A percentile compares a stretch with the other conserved stretches of the same genome.
Conservation (phyloP, 108 stramenopile genomes). For the Hondaea fermentalgiana region DNA sequence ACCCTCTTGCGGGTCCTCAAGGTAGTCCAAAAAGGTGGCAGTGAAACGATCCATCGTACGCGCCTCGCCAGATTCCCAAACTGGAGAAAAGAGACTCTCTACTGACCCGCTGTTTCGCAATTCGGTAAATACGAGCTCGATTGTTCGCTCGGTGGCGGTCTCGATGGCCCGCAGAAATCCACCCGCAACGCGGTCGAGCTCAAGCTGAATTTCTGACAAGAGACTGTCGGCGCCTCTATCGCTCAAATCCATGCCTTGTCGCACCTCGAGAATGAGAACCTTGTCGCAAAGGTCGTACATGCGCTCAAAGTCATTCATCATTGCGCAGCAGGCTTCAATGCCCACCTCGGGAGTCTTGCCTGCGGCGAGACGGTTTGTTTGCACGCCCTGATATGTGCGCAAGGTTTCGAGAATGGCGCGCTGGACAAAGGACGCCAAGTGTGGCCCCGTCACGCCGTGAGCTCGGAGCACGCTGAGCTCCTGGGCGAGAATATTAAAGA, state of each 20-base stretch:
- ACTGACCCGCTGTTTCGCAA: not conserved
- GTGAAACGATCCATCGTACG: not conserved
- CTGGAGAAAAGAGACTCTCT: not conserved
- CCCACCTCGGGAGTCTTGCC: not conserved
- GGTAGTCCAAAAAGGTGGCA: not conserved
- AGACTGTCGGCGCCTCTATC: not conserved
- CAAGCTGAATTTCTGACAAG: not conserved
- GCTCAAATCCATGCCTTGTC: not conserved
- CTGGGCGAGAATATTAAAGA: not conserved
- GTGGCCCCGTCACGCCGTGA: not conserved
- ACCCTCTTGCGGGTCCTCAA: not conserved
- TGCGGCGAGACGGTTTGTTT: not conserved
- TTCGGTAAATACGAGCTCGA: not conserved
- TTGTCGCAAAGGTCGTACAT: not conserved
- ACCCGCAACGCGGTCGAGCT: not conserved
- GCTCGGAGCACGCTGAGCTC: not conserved
- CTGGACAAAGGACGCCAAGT: not conserved
- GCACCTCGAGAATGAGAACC: not conserved
- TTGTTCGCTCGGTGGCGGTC: not conserved
- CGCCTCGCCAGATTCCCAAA: not conserved
- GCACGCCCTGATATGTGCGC: not conserved
- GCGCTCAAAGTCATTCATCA: constrained; percentile 7
- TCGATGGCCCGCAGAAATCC: not conserved
- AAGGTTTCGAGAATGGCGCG: not conserved
- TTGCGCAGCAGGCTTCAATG: not conserved